phyloP scores from a whole-genome alignment of 2,329 filamentous ascomycete genomes.

The Nemania sp. region DNA sequence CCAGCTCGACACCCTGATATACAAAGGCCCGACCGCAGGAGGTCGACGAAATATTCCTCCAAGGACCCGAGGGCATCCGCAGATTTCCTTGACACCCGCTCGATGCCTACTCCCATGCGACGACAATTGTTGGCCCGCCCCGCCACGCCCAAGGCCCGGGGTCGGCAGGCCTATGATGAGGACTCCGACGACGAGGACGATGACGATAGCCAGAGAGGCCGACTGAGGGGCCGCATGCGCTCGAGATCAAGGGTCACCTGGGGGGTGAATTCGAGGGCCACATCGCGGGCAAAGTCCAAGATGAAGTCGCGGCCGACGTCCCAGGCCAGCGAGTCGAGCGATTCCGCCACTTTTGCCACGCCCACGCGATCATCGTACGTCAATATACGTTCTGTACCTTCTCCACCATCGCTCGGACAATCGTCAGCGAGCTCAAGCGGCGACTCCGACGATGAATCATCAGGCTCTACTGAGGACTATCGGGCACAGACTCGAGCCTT shows the following conservation, averaged over 20 bases:
- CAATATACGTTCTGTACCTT: constrained; percentile 45
- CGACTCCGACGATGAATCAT: constrained; percentile 24
- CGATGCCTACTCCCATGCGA: constrained; percentile 38
- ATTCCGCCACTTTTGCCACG: constrained; percentile 27
- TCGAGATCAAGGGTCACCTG: constrained; percentile 29
- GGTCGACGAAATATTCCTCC: constrained; percentile 31
- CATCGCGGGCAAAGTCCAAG: constrained; percentile 16
- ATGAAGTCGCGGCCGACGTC: constrained; percentile 31
- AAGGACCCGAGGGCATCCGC: constrained; percentile 36
- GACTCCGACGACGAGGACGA: constrained; percentile 32
- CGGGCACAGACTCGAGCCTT: constrained; percentile 22
- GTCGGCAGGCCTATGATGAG: constrained; percentile 29
- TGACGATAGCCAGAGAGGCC: constrained; percentile 31
- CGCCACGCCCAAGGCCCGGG: constrained; percentile 31
- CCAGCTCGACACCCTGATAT: constrained; percentile 40
- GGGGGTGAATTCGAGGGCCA: constrained; percentile 13
- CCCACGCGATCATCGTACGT: constrained; percentile 42
- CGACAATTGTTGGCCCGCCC: constrained; percentile 33
- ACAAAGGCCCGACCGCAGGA: constrained; percentile 40
- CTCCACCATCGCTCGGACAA: constrained; percentile 41
- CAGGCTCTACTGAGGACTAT: constrained; percentile 21
- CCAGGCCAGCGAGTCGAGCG: constrained; percentile 16
- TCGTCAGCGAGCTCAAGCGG: constrained; percentile 45
- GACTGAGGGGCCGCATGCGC: constrained; percentile 33
- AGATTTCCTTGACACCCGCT: constrained; percentile 31